A percentile compares a stretch with the other conserved stretches of the same genome.
phyloP scores from a whole-genome alignment of 2,329 filamentous ascomycete species.

The Verticillium dahliae region DNA sequence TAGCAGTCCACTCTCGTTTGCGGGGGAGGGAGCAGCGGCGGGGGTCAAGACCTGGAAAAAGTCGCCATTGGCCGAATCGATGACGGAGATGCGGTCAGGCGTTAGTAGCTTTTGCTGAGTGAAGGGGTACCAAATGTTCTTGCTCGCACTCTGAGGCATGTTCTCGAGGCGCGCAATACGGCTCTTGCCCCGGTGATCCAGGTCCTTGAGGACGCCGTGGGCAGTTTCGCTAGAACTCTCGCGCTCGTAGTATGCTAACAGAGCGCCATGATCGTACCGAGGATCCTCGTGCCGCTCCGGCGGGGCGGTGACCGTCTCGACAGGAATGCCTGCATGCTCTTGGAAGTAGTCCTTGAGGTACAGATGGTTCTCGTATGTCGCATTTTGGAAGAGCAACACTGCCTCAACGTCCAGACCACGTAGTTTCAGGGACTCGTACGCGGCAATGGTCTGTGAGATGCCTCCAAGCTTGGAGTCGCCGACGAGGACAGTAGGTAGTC shows the following conservation, averaged over 20 bases:
- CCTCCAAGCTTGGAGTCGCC: constrained; percentile 72
- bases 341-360: constrained; percentile 65
- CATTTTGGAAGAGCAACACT: constrained; percentile 62
- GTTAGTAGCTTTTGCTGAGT: constrained; percentile 67
- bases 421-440: constrained; percentile 71
- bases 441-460: constrained; percentile 73
- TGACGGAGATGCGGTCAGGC: constrained; percentile 59
- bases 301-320: constrained; percentile 52
- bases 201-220: constrained; percentile 36
- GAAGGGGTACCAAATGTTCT: constrained; percentile 79
- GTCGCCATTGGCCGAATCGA: constrained; percentile 76
- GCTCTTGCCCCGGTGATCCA: constrained; percentile 46
- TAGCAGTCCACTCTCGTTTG: constrained; percentile 30
- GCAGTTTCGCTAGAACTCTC: constrained; percentile 32
- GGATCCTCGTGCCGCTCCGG: constrained; percentile 37
- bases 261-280: constrained; percentile 44
- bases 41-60: constrained; percentile 58
- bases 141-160: constrained; percentile 55
- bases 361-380: constrained; percentile 58
- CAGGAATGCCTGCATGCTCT: constrained; percentile 48
- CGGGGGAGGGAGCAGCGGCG: neutral
- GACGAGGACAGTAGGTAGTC: constrained; percentile 67
- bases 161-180: constrained; percentile 53
- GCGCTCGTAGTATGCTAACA: constrained; percentile 58
- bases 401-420: constrained; percentile 71